Conservation (phyloP, 495 filamentous ascomycete genomes). For the Neurospora sp. region DNA sequence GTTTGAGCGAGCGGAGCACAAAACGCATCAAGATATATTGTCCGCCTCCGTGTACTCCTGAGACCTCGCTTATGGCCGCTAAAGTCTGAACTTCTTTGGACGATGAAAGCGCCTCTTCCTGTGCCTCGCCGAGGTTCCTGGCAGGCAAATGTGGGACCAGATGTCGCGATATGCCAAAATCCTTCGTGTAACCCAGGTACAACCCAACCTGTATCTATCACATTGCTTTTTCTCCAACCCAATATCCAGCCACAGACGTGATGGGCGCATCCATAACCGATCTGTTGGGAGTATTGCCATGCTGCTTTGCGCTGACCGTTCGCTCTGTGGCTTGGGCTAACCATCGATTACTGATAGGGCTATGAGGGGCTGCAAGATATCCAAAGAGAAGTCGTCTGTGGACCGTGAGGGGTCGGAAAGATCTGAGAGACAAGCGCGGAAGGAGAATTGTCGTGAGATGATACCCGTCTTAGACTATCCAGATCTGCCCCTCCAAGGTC, state of each 20-base stretch:
- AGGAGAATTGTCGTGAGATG: background rate
- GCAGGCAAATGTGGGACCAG: background rate
- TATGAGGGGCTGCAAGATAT: background rate
- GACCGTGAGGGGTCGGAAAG: background rate
- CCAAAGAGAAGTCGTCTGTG: background rate
- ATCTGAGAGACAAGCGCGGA: background rate
- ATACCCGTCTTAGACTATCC: background rate
- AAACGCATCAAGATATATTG: background rate
- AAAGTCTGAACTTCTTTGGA: background rate
- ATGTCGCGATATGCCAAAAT: background rate
- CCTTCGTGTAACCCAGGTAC: background rate
- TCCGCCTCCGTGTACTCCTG: background rate
- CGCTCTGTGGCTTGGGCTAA: background rate
- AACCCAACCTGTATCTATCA: background rate
- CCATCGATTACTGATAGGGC: background rate
- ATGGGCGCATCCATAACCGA: background rate
- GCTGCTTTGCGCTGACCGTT: background rate
- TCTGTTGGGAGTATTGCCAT: background rate
- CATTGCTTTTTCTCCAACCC: background rate
- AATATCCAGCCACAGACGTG: background rate
- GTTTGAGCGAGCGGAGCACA: background rate
- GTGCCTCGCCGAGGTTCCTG: background rate
- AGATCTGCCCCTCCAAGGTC: background rate
- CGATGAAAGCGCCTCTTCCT: background rate
- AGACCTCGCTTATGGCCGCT: background rate